phyloP scores from a whole-genome alignment of 1,284 basidiomycete genomes.

The Trametes versicolor region DNA sequence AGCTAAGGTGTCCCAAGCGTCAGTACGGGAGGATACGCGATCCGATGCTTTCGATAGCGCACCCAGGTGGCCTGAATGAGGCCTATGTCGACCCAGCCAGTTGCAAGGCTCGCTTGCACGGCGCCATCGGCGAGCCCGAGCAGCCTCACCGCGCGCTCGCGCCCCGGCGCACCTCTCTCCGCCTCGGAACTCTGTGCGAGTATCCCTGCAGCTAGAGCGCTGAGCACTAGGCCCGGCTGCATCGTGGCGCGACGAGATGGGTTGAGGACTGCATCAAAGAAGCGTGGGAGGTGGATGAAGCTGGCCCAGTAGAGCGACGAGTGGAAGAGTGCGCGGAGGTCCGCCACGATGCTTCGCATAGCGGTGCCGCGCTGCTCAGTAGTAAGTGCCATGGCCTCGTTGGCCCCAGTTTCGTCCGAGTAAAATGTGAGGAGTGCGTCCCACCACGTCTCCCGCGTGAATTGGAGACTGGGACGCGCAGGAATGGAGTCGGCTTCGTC shows the following conservation, averaged over 20 bases:
- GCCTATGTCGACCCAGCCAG: slow-evolving; percentile 77
- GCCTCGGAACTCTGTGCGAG: slow-evolving; percentile 76
- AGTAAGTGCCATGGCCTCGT: slow-evolving; percentile 44
- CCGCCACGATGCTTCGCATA: slow-evolving; percentile 42
- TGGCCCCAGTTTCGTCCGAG: slow-evolving; percentile 24
- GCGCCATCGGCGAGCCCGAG: slow-evolving; percentile 72
- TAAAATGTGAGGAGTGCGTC: slow-evolving; percentile 33
- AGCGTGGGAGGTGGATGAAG: slow-evolving; percentile 74
- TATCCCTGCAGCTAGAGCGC: slow-evolving; percentile 70
- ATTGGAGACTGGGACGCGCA: slow-evolving; percentile 26
- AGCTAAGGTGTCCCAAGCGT: slow-evolving; percentile 17
- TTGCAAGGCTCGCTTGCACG: slow-evolving; percentile 73
- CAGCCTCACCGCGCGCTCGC: slow-evolving; percentile 64
- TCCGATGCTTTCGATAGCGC: slow-evolving; percentile 31
- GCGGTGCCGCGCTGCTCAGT: slow-evolving; percentile 56
- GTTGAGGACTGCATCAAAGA: slow-evolving; percentile 67
- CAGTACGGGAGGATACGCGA: neutral
- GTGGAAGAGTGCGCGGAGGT: slow-evolving; percentile 70
- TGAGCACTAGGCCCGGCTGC: slow-evolving; percentile 73
- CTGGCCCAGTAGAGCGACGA: slow-evolving; percentile 74
- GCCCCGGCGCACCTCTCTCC: slow-evolving; percentile 52
- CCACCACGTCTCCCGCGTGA: slow-evolving; percentile 35
- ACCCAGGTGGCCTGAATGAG: slow-evolving; percentile 82
- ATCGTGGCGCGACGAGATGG: slow-evolving; percentile 59
- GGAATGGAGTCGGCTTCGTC: slow-evolving; percentile 17